Evolutionary conservation across 2,329 filamentous ascomycete species (phyloP), one percentile per base, ranked within the genome.

Genomic region (Ophiostoma fasciatum): DNA sequence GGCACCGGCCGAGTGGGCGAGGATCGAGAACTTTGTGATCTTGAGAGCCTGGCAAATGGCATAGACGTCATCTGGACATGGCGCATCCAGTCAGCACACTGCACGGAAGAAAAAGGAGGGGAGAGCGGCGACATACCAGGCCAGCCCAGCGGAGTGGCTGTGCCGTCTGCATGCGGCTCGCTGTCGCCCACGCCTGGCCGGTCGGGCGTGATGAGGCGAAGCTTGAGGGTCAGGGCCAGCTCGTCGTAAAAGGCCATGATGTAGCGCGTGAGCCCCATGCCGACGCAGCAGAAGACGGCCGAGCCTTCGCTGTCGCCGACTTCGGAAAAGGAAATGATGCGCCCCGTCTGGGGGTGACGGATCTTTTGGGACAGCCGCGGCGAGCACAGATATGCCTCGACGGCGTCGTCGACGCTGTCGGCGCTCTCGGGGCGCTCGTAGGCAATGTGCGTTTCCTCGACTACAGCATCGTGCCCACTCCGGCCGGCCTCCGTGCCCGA

Each of bases 171-270:
- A 55, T 93, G 87, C 22, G 82, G 60, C 49, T 92, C 85, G 51
- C 88, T 94, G 49, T 84, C 87, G 32, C 90, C 90, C 13, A 98
- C 83, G 19, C 90, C 90, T 37, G 90, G 90, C 36, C 90, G 74
- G 55, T 98, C 90, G 6, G 88, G 81, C 0, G 90, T 96, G 46
- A 98, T 93, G 35, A 98, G 66, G 15, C 90, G 75, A 38, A 98
- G 60, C 54, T 84, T 90, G 40, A 98, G 62, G 1, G 87, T 93
- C 49, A 82, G 62, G 3, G 90, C 90, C 36, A 98, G 64, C 55
- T 98, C 90, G 53, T 98, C 90, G 52, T 96, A 98, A 53, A 98
- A 98, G 0, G 87, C 85, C 42, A 84, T 94, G 41, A 98, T 82
- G 53, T 90, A 98, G 56, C 90, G 74, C 10, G 90, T 98, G 49